A percentile compares a stretch with the other conserved stretches of the same genome.
phyloP scores from a whole-genome alignment of 1,284 basidiomycete species.

The Schizopora paradoxa region DNA sequence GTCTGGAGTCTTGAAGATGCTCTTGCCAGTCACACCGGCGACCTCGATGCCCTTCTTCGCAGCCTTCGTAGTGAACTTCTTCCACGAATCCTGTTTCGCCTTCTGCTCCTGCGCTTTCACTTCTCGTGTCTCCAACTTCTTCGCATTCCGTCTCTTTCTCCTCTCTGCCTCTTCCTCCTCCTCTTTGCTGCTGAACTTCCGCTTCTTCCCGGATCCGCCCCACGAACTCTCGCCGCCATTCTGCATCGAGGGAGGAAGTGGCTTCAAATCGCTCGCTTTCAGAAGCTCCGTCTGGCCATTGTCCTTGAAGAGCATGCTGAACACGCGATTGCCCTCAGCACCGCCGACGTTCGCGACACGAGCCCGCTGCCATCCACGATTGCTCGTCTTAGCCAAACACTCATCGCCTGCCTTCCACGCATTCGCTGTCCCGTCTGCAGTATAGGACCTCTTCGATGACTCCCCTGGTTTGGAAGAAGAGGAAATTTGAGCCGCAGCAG shows the following conservation, averaged over 20 bases:
- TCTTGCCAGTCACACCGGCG: constrained; percentile 81
- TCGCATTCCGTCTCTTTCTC: constrained; percentile 96
- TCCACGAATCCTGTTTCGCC: constrained; percentile 89
- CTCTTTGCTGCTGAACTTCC: constrained; percentile 64
- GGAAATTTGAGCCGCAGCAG: constrained; percentile 23
- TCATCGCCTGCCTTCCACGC: constrained; percentile 84
- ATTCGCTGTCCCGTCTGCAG: constrained; percentile 41
- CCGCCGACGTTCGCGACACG: constrained; percentile 87
- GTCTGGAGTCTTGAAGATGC: constrained; percentile 95
- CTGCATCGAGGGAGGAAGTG: constrained; percentile 42
- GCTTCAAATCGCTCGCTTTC: constrained; percentile 66
- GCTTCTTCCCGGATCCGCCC: constrained; percentile 48
- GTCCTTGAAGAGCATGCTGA: constrained; percentile 91
- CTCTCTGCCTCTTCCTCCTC: constrained; percentile 87
- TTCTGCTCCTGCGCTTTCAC: constrained; percentile 88
- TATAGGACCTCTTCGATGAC: constrained; percentile 6
- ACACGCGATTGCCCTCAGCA: constrained; percentile 79
- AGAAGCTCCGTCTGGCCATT: constrained; percentile 95
- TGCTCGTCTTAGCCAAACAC: constrained; percentile 87
- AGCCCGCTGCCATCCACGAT: constrained; percentile 91
- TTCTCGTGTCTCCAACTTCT: constrained; percentile 83
- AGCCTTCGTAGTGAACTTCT: constrained; percentile 96
- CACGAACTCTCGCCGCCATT: neutral
- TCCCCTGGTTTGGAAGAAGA: constrained; percentile 50
- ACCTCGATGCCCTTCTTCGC: constrained; percentile 93